A percentile compares a stretch with the other conserved stretches of the same genome.
Conservation (phyloP, 2,329 filamentous ascomycete genomes). For the Sarocladium brachiariae region DNA sequence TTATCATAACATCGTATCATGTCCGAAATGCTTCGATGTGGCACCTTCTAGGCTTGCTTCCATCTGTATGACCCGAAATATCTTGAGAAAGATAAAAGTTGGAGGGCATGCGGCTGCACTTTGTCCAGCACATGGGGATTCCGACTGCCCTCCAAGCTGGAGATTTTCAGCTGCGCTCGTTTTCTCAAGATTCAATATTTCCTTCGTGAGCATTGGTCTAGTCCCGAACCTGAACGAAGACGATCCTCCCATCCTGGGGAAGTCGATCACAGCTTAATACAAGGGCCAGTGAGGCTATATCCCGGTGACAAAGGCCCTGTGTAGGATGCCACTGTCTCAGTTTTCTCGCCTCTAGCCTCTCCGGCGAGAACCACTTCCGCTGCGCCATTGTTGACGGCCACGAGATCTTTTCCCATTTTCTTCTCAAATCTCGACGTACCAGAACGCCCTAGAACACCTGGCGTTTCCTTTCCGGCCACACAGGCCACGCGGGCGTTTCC, state of each 20-base stretch:
- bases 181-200: too few species aligned
- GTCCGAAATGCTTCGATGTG: neutral
- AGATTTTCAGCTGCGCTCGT: neutral
- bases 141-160: neutral
- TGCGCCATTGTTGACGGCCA: too few species aligned
- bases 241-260: neutral
- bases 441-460: too few species aligned
- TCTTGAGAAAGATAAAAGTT: neutral
- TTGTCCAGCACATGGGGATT: neutral
- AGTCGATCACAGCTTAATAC: neutral
- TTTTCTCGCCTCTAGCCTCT: neutral
- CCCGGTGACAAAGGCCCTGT: neutral
- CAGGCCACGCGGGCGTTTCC: too few species aligned
- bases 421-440: too few species aligned
- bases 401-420: too few species aligned
- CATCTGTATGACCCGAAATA: constrained; percentile 1
- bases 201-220: too few species aligned
- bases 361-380: neutral
- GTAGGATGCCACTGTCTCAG: constrained; percentile 3
- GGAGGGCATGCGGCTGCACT: neutral
- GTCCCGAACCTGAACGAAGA: too few species aligned
- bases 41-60: constrained; percentile 5
- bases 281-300: neutral
- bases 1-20: neutral
- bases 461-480: too few species aligned